Percentiles rank a stretch among this genome's conserved stretches.
Conservation (phyloP, 176 grass and related monocot genomes). For the Juncus effusus region DNA sequence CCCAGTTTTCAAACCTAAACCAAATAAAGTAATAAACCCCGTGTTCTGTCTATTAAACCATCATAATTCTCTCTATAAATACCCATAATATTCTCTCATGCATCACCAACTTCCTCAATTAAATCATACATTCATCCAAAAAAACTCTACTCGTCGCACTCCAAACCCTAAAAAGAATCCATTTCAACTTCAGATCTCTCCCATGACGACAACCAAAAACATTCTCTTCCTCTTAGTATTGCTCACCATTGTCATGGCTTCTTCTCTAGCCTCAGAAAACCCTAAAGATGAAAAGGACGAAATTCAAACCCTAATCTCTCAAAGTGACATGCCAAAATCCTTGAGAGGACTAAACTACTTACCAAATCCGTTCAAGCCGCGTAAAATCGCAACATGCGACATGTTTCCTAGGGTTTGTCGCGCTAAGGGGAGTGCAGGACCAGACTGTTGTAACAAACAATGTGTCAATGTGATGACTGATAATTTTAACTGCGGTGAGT, state of each 20-base stretch:
- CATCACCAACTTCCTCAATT: too few relatives aligned
- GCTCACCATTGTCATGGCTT: slow-evolving; percentile 1
- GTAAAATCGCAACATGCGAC: slow-evolving; percentile 22
- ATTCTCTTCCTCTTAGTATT: not conserved
- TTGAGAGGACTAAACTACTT: slow-evolving; percentile 10
- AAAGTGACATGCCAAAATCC: not conserved
- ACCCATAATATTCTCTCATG: not conserved
- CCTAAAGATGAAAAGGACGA: not conserved
- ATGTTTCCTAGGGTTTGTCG: slow-evolving; percentile 26
- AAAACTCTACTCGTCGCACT: not conserved
- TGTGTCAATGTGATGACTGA: slow-evolving; percentile 31
- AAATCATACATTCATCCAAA: too few relatives aligned
- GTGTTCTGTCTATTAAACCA: not conserved
- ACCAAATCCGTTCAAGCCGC: not conserved
- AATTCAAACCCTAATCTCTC: not conserved
- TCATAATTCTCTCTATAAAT: slow-evolving; percentile 18
- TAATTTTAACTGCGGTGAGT: slow-evolving; percentile 28
- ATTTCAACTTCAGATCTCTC: slow-evolving; percentile 1
- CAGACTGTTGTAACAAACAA: slow-evolving; percentile 28
- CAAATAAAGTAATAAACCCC: slow-evolving; percentile 11
- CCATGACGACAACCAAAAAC: not conserved
- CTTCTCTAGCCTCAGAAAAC: slow-evolving; percentile 7
- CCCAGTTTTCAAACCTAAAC: not conserved
- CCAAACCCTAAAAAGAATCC: not conserved
- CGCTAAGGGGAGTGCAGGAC: slow-evolving; percentile 23